Conservation (phyloP, 2,329 filamentous ascomycete species). For the Sarocladium strictum region DNA sequence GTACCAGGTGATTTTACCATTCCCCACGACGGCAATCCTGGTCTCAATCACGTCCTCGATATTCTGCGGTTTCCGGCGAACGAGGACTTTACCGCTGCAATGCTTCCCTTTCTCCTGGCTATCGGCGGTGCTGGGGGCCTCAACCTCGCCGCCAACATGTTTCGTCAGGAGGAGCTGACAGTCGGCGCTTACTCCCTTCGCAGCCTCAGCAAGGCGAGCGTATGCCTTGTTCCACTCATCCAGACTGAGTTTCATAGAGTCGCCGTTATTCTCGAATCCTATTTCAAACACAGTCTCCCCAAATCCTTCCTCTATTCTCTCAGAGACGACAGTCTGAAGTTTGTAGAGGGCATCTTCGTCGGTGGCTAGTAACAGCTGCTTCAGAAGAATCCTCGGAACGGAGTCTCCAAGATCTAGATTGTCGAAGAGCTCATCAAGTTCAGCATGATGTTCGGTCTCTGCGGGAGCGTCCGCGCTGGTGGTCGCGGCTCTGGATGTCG, state of each 20-base stretch:
- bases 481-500: conserved; percentile 25
- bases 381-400: conserved; percentile 61
- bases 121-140: conserved; percentile 54
- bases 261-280: conserved; percentile 83
- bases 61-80: conserved; percentile 66
- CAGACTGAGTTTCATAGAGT: conserved; percentile 70
- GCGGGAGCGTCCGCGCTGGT: conserved; percentile 20
- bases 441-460: conserved; percentile 57
- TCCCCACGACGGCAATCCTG: conserved; percentile 91
- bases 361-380: conserved; percentile 64
- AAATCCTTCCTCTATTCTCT: conserved; percentile 72
- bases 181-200: conserved; percentile 60
- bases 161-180: conserved; percentile 82
- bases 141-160: conserved; percentile 74
- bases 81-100: conserved; percentile 78
- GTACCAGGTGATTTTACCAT: conserved; percentile 48
- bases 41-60: conserved; percentile 92
- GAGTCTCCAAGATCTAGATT: conserved; percentile 76
- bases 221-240: conserved; percentile 72
- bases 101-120: conserved; percentile 60
- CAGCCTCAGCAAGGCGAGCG: conserved; percentile 57
- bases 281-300: conserved; percentile 90
- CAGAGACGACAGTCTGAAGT: conserved; percentile 59
- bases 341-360: conserved; percentile 56
- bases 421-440: conserved; percentile 88